Evolutionary conservation across 768 basidiomycete genomes (phyloP).

Genomic region (Russula sp.): DNA sequence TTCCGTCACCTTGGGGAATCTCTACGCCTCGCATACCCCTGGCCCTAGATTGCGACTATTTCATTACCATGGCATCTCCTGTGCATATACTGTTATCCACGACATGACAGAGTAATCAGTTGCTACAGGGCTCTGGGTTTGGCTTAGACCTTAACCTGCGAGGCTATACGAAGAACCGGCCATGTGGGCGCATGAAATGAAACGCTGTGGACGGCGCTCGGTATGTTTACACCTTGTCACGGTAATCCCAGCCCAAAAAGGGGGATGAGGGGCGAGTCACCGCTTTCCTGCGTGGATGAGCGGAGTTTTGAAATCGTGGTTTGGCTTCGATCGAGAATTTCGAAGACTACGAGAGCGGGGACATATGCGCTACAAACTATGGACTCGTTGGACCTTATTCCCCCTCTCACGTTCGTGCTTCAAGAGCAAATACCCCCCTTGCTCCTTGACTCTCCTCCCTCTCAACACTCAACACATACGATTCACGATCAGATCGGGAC

Average conservation of each 20-base stretch:
- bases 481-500: not conserved
- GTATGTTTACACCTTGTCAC: not conserved
- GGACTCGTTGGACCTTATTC: not conserved
- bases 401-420: slow-evolving; percentile 2
- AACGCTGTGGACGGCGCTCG: not conserved
- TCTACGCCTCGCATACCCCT: not conserved
- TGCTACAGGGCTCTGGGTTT: not conserved
- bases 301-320: not conserved
- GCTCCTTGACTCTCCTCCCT: not conserved
- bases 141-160: not conserved
- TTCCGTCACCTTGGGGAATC: no score
- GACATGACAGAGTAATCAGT: not conserved
- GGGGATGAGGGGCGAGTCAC: not conserved
- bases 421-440: not conserved
- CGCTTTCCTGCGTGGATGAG: not conserved
- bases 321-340: not conserved
- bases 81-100: not conserved
- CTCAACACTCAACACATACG: not conserved
- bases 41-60: not conserved
- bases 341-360: not conserved
- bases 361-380: not conserved
- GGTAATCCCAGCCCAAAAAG: not conserved
- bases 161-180: not conserved
- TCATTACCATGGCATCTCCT: not conserved
- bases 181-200: not conserved